Evolutionary conservation across 1,284 basidiomycete genomes (phyloP), one percentile per base, ranked within the genome.

Genomic region (Malassezia nana): DNA sequence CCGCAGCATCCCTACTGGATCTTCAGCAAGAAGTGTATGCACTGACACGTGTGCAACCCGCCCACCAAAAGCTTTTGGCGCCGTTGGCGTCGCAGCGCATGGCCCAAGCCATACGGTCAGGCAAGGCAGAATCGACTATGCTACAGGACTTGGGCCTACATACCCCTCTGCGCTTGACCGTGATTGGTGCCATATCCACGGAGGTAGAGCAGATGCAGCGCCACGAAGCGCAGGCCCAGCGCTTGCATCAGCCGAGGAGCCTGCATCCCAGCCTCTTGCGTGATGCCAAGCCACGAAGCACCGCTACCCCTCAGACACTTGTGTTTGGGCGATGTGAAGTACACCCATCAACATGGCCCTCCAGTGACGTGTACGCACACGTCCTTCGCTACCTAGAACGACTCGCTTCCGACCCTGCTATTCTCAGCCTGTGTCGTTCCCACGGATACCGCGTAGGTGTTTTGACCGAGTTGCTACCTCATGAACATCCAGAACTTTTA

Each of bases 391-490:
- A 63, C 29, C 57, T 71, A 18, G 55, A 55, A 3, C 35, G 62
- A 2, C 54, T 71, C 6, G 59, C 62, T 6, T 50, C 46, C 2
- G 68, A 71, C 42, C 47, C 62, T 2, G 67, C 60, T 32, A 62
- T 71, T 35, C 39, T 67, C 25, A 67, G 69, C 57, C 62, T 71
- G 20, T 71, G 68, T 40, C 26, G 46, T n/a, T 33, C 63, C 22
- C 64, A 71, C 39, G 33, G 53, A 1, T 66, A 66, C 24, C 50
- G 50, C 10, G 51, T 69, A 3, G 68, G 68, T 15, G 35, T 46
- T 4, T 55, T 71, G 13, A 65, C 67, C 6, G 68, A 71, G 55
- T 54, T 71, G 28, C 44, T 71, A 16, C 68, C 67, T 0, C 66
- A 66, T 52, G 65, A 71, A 30, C 52, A 66, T 45, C 67, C 68